A percentile compares a stretch with the other conserved stretches of the same genome.
Conservation (phyloP, 2,329 filamentous ascomycete genomes). For the Colletotrichum sp. region DNA sequence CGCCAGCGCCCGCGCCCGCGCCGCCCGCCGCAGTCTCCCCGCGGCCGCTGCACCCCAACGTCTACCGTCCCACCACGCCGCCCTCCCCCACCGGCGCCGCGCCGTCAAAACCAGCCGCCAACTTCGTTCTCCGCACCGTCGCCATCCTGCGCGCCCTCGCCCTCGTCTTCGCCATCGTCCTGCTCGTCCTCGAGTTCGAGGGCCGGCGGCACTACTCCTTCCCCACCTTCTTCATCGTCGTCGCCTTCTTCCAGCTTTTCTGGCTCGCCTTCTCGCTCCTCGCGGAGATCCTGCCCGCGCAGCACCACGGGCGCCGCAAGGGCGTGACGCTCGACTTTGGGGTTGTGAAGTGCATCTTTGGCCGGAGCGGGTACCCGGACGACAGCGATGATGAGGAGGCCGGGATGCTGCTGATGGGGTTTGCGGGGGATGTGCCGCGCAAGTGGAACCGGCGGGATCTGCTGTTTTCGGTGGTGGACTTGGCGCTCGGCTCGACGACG, state of each 20-base stretch:
- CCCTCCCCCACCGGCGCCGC: not conserved
- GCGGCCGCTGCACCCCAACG: not conserved
- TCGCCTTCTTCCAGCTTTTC: constrained; percentile 1
- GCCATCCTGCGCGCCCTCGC: not conserved
- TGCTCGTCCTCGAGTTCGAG: not conserved
- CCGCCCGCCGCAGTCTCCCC: not conserved
- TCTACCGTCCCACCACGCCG: not conserved
- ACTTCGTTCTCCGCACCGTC: not conserved
- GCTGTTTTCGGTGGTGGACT: not conserved
- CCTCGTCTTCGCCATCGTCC: not conserved
- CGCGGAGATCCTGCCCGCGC: not conserved
- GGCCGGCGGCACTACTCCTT: not conserved
- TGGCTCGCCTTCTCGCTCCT: not conserved
- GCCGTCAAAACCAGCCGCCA: not conserved
- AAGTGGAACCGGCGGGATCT: not conserved
- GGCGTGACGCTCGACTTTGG: not conserved
- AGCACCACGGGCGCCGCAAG: not conserved
- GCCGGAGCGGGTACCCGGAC: not conserved
- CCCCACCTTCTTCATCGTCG: not conserved
- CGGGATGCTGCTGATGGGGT: not conserved
- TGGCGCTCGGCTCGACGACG: not conserved
- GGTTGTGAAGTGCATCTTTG: constrained; percentile 5
- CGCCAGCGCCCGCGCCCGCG: not conserved
- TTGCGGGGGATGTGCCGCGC: not conserved
- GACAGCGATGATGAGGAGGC: not conserved